These are phyloP conservation scores for Kappamyces sp. DNA, from an alignment of 192 early-diverging fungal genomes.

Conservation along the genomic window DNA sequence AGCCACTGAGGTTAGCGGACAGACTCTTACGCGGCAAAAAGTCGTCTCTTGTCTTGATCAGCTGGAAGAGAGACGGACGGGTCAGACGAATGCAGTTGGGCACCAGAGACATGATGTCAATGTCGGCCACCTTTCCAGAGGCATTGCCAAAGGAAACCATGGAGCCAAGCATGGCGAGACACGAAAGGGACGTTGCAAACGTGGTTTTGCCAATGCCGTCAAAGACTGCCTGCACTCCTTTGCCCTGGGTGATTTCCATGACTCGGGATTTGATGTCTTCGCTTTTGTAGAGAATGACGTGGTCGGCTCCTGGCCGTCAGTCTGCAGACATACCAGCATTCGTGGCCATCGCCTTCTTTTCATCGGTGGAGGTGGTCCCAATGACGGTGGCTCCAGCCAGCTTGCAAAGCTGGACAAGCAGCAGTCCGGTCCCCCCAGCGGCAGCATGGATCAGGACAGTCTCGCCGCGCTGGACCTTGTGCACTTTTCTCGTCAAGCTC, in stretches of 20 bases:
- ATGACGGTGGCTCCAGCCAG: conserved; percentile 79
- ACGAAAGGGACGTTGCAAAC: conserved; percentile 65
- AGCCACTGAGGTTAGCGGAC: conserved; percentile 32
- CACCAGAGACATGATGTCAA: conserved; percentile 51
- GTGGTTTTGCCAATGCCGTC: conserved; percentile 92
- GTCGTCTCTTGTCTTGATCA: conserved; percentile 62
- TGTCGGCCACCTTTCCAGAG: conserved; percentile 61
- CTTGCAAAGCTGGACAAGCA: conserved; percentile 73
- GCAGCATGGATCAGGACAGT: conserved; percentile 84
- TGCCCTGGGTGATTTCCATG: conserved; percentile 60
- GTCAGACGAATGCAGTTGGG: conserved; percentile 69
- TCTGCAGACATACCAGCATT: conserved; percentile 23
- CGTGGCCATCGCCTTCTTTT: conserved; percentile 60
- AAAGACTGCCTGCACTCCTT: conserved; percentile 71
- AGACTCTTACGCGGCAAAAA: conserved; percentile 24
- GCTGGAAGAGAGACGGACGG: conserved; percentile 69
- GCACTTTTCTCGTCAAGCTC: conserved; percentile 61
- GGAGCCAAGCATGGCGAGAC: conserved; percentile 56
- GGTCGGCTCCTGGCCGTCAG: conserved; percentile 32
- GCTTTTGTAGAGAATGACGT: conserved; percentile 69
- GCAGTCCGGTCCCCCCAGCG: conserved; percentile 80
- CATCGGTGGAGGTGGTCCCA: conserved; percentile 67
- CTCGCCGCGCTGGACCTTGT: conserved; percentile 65
- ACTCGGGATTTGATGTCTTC: conserved; percentile 63
- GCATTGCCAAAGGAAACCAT: conserved; percentile 87